These are phyloP conservation scores for Heteromeles arbutifolia DNA, from an alignment of 306 rosid genomes.

Conservation along the genomic window DNA sequence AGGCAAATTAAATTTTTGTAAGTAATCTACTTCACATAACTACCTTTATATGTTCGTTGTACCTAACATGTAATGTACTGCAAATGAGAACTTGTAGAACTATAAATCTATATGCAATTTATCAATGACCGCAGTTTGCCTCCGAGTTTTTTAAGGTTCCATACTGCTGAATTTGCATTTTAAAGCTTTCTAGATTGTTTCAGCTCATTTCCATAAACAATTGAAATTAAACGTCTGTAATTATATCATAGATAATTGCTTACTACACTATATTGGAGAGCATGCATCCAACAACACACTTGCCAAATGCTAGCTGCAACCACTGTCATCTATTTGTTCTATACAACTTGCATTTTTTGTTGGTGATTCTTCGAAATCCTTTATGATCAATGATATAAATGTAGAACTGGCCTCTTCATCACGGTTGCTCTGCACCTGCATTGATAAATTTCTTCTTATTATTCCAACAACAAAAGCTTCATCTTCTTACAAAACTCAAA, in stretches of 20 bases:
- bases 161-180: not conserved
- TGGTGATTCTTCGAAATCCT: conserved; percentile 30
- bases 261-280: not conserved
- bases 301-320: conserved; percentile 6
- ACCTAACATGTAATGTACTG: not conserved
- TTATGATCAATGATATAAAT: conserved; percentile 23
- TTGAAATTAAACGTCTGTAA: too few relatives aligned
- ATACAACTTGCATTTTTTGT: not conserved
- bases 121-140: not conserved
- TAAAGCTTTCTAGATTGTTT: not conserved
- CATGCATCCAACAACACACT: not conserved
- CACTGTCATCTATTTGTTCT: not conserved
- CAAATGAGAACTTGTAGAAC: not conserved
- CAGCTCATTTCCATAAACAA: not conserved
- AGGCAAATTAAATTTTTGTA: conserved; percentile 34
- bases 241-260: not conserved
- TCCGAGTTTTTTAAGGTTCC: not conserved
- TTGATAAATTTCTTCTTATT: not conserved
- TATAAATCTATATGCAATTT: not conserved
- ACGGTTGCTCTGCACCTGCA: conserved; percentile 30
- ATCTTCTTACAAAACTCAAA: not conserved
- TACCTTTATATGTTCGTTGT: conserved; percentile 5
- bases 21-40: conserved; percentile 21
- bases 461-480: not conserved
- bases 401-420: conserved; percentile 22